phyloP scores from a whole-genome alignment of 495 filamentous ascomycete genomes.

The Achaetomiella virescens region DNA sequence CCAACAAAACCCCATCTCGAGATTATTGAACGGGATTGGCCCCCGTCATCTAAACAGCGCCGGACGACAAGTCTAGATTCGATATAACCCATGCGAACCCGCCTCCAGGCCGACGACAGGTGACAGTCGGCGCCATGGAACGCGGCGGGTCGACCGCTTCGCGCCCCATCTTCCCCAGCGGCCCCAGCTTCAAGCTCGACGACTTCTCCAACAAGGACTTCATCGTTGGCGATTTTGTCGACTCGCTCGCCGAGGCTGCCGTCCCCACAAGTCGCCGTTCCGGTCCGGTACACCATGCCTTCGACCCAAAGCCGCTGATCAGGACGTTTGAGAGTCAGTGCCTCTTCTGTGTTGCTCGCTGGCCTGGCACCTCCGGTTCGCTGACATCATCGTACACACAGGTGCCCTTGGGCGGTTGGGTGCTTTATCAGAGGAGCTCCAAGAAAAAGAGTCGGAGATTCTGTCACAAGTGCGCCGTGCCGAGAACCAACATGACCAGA shows the following conservation, averaged over 20 bases:
- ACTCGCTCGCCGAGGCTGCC: constrained; percentile 80
- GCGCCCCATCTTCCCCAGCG: constrained; percentile 67
- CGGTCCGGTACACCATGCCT: constrained; percentile 60
- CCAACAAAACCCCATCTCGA: background rate
- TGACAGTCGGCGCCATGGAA: constrained; percentile 36
- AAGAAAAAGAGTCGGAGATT: constrained; percentile 81
- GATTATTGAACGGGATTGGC: background rate
- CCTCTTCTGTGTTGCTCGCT: background rate
- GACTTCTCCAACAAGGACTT: constrained; percentile 91
- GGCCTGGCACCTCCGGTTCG: constrained; percentile 13
- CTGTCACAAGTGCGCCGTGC: constrained; percentile 82
- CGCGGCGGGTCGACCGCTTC: constrained; percentile 39
- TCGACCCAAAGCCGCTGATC: constrained; percentile 96
- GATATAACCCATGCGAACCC: constrained; percentile 11
- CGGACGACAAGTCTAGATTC: background rate
- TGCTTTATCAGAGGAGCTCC: constrained; percentile 77
- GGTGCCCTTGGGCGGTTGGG: constrained; percentile 68
- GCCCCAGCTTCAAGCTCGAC: constrained; percentile 75
- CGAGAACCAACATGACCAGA: constrained; percentile 86
- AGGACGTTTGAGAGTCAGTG: constrained; percentile 79
- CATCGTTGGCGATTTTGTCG: constrained; percentile 96
- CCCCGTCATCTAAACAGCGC: background rate
- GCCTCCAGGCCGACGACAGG: constrained; percentile 10
- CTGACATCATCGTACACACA: constrained; percentile 15
- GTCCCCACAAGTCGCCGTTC: constrained; percentile 71